Evolutionary conservation across 352 stramenopile species (phyloP).

Genomic region (Phytophthora niederhauseri): DNA sequence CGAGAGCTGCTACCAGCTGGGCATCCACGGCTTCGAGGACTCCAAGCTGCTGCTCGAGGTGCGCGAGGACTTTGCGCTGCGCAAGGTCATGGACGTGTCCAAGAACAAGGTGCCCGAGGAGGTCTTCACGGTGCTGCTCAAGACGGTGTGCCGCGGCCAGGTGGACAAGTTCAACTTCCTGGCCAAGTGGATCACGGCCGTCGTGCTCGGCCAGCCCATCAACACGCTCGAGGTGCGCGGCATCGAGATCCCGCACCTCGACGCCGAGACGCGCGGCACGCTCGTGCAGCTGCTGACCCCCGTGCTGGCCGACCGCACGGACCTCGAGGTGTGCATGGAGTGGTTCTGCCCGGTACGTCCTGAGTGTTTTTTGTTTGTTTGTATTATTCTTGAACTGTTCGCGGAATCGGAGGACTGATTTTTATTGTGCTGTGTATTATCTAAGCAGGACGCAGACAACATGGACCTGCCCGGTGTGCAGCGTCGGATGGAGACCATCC

Average conservation of each 20-base stretch:
- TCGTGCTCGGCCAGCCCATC: conserved; percentile 76
- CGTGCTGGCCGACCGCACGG: conserved; percentile 77
- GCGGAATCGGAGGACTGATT: conserved; percentile 13
- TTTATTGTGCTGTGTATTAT: neutral
- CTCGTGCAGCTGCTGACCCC: conserved; percentile 83
- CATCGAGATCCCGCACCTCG: conserved; percentile 86
- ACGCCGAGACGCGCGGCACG: conserved; percentile 67
- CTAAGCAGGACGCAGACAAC: conserved; percentile 62
- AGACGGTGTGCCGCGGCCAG: conserved; percentile 84
- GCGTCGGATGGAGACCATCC: conserved; percentile 77
- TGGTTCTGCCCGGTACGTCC: conserved; percentile 80
- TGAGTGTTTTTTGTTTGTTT: conserved; percentile 23
- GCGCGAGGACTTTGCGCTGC: conserved; percentile 83
- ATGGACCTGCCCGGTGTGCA: conserved; percentile 60
- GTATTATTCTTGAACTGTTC: conserved; percentile 9
- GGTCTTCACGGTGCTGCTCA: conserved; percentile 82
- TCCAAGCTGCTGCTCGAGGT: conserved; percentile 77
- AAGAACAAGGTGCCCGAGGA: conserved; percentile 82
- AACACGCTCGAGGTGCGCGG: conserved; percentile 74
- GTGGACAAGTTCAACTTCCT: conserved; percentile 92
- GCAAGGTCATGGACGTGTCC: conserved; percentile 74
- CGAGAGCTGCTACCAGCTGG: conserved; percentile 83
- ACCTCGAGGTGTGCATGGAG: conserved; percentile 89
- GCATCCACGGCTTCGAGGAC: conserved; percentile 86
- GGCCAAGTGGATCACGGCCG: conserved; percentile 83